Base-by-base conservation (phyloP, 352 stramenopile species). In the Aphanomyces euteiches region DNA sequence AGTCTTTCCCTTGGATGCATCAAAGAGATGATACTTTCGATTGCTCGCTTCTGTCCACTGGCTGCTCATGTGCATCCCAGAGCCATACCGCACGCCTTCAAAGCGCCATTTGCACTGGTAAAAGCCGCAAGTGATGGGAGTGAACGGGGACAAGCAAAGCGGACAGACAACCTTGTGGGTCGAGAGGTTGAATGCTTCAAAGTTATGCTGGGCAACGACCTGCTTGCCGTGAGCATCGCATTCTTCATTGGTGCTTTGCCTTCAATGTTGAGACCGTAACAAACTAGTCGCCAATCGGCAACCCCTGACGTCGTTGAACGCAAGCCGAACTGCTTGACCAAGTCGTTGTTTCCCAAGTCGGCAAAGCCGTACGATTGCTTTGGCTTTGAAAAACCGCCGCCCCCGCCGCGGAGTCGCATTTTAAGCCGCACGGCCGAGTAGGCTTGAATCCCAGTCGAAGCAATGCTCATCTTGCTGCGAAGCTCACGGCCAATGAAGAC, bases 51-150 rank as follows among this genome's bases (percentile, higher is more conserved):
- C 10, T 5, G 7, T 7, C 60, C 60, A 67, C 19, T 54, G 8
- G 4, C 28, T 56, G 60, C 65, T 71, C 41, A 71, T 28, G 56
- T 71, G 65, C 19, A 66, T 48, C 2, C 39, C 38, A 13, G 65
- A 48, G n/a, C 21, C 65, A 13, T 13, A 7, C 0, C 10, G 17
- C 13, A 71, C 63, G 13, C 65, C 65, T 12, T 71, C 65, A 67
- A 71, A 71, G 17, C 65, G 47, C 65, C 65, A 71, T 6, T 7
- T 13, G 36, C 65, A 66, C 19, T 61, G 12, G 65, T 66, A 12
- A 53, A 71, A 71, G 47, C 65, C 65, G 56, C 65, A 71, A 47
- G 65, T 50, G 19, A 36, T 7, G 8, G 65, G 21, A 10, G 43
- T 8, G 3, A 71, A 21, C 5, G 10, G 6, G 3, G 17, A 17